phyloP scores from a whole-genome alignment of 208 protist genomes.

The Leishmania turanica region DNA sequence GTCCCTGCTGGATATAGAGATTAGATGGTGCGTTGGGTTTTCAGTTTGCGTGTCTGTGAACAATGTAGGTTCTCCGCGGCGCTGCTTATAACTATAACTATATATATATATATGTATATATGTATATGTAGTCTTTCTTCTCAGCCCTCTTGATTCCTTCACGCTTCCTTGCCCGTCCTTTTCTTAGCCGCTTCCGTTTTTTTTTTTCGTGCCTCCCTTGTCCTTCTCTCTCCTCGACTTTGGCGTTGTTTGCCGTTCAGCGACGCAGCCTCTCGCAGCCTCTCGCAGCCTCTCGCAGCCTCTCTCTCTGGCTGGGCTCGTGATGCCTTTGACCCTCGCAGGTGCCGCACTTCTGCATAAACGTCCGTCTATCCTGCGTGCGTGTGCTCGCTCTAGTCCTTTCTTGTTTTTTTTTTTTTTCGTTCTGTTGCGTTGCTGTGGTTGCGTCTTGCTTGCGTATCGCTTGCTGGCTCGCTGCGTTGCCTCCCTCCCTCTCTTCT shows the following conservation, averaged over 20 bases:
- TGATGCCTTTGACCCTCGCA: neutral
- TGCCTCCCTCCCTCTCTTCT: neutral
- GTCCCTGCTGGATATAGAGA: neutral
- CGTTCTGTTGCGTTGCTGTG: neutral
- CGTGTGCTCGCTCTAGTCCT: neutral
- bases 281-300: neutral
- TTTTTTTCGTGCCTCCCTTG: neutral
- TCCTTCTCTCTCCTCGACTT: conserved; percentile 6
- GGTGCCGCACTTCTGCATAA: neutral
- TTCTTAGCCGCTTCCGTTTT: neutral
- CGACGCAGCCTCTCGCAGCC: neutral
- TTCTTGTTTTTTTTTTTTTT: neutral
- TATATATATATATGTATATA: neutral
- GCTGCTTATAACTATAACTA: neutral
- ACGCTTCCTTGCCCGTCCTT: neutral
- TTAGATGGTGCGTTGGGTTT: neutral
- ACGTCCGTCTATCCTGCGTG: neutral
- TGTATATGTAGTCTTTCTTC: neutral
- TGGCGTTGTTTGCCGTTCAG: neutral
- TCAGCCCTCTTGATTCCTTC: conserved; percentile 7
- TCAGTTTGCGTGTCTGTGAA: neutral
- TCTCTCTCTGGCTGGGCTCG: neutral
- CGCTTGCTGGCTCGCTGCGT: neutral
- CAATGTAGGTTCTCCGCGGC: neutral
- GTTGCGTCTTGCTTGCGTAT: neutral